phyloP scores from a whole-genome alignment of 2,329 filamentous ascomycete genomes.

The Blumeria graminis region DNA sequence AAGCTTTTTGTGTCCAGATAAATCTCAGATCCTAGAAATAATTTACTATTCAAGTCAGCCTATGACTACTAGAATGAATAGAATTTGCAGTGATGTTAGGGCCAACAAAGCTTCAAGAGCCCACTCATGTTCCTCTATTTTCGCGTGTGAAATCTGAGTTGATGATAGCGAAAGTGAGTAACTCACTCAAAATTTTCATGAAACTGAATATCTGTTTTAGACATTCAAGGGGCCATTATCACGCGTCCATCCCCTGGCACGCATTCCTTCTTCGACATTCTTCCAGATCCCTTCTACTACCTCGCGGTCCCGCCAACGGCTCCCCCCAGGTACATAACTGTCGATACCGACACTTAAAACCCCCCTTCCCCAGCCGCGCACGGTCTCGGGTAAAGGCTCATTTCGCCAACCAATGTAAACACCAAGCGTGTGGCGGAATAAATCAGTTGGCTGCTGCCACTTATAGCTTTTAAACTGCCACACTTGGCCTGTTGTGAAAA shows the following conservation, averaged over 20 bases:
- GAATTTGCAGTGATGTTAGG: too few species aligned
- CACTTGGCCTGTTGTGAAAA: slow-evolving; percentile 90
- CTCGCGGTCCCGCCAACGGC: slow-evolving; percentile 67
- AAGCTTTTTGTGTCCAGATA: too few species aligned
- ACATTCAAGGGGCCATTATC: slow-evolving; percentile 31
- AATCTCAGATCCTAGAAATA: too few species aligned
- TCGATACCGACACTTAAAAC: slow-evolving; percentile 65
- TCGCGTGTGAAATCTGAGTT: too few species aligned
- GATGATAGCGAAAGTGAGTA: too few species aligned
- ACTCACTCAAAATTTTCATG: too few species aligned
- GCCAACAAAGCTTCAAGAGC: too few species aligned
- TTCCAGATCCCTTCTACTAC: slow-evolving; percentile 87
- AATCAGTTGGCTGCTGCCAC: slow-evolving; percentile 68
- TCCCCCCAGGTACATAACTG: slow-evolving; percentile 40
- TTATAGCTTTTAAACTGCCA: slow-evolving; percentile 99
- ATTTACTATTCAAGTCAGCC: too few species aligned
- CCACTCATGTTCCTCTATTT: too few species aligned
- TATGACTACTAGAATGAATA: too few species aligned
- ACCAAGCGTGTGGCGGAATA: slow-evolving; percentile 73
- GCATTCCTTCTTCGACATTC: slow-evolving; percentile 70
- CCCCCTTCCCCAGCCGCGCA: slow-evolving; percentile 66
- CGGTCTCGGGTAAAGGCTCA: slow-evolving; percentile 51
- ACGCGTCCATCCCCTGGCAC: slow-evolving; percentile 56
- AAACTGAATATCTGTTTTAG: too few species aligned
- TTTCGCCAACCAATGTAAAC: slow-evolving; percentile 82